A percentile compares a stretch with the other conserved stretches of the same genome.
These are phyloP conservation scores for Senna tora DNA, from an alignment of 306 rosid genomes.

Conservation along the genomic window DNA sequence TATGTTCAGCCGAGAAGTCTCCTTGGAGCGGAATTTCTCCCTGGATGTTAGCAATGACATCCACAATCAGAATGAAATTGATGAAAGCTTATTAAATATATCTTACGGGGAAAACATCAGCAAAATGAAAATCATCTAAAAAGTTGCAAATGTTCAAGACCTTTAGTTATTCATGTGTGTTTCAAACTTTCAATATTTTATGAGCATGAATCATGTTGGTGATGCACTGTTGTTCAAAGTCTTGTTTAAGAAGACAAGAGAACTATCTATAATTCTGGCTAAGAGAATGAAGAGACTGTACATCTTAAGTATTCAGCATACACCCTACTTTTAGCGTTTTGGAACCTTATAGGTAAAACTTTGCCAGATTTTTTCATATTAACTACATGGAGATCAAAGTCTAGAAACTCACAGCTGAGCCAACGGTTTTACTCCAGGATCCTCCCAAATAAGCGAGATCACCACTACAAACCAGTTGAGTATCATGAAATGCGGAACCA, in stretches of 20 bases:
- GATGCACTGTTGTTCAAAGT: constrained; percentile 23
- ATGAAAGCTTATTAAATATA: constrained; percentile 31
- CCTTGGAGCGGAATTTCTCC: constrained; percentile 98
- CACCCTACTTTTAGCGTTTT: neutral
- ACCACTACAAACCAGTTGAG: constrained; percentile 78
- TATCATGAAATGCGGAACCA: constrained; percentile 89
- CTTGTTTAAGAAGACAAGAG: neutral
- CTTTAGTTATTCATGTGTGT: constrained; percentile 12
- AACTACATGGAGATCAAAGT: neutral
- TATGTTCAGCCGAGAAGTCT: constrained; percentile 97
- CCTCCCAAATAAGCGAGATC: constrained; percentile 96
- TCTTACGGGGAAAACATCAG: constrained; percentile 15
- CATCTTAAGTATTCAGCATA: constrained; percentile 2
- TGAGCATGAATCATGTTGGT: constrained; percentile 18
- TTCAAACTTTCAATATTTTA: neutral
- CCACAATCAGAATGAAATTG: constrained; percentile 33
- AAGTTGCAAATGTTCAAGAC: neutral
- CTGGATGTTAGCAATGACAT: constrained; percentile 51
- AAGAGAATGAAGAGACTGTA: constrained; percentile 7
- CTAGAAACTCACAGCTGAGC: constrained; percentile 75
- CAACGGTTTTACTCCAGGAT: constrained; percentile 87
- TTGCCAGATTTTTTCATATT: neutral
- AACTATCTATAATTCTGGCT: constrained; percentile 17
- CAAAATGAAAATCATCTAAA: neutral
- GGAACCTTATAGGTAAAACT: constrained; percentile 6